phyloP scores from a whole-genome alignment of 2,329 filamentous ascomycete species.

The Magnaporthiopsis rhizophila region DNA sequence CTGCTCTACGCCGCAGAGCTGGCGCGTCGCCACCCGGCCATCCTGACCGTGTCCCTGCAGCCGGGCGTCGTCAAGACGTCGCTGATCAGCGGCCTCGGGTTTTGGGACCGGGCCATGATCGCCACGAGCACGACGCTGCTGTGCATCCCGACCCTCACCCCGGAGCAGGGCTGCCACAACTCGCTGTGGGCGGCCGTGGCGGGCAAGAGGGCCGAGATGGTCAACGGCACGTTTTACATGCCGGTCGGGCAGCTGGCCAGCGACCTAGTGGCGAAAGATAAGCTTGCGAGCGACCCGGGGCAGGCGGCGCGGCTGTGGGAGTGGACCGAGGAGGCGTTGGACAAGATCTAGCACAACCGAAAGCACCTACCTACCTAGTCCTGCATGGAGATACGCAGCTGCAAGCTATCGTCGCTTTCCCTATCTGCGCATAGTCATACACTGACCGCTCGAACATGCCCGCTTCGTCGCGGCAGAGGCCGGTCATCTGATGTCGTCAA shows the following conservation, averaged over 20 bases:
- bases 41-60: constrained; percentile 18
- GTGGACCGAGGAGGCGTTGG: constrained; percentile 26
- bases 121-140: constrained; percentile 12
- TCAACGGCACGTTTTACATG: constrained; percentile 27
- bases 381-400: too few species aligned
- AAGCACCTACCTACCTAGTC: too few species aligned
- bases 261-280: constrained; percentile 17
- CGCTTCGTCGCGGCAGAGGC: too few species aligned
- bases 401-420: too few species aligned
- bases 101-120: constrained; percentile 13
- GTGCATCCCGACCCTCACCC: constrained; percentile 13
- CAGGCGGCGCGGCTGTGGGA: constrained; percentile 26
- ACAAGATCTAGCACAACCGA: constrained; percentile 1
- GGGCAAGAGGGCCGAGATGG: constrained; percentile 18
- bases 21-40: constrained; percentile 17
- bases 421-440: too few species aligned
- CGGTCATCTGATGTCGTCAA: too few species aligned
- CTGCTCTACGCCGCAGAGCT: constrained; percentile 20
- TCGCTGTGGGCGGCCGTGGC: constrained; percentile 32
- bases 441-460: too few species aligned
- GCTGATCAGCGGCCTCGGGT: constrained; percentile 15
- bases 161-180: constrained; percentile 29
- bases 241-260: constrained; percentile 24
- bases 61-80: constrained; percentile 21
- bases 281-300: constrained; percentile 19